These are phyloP conservation scores for Boletus eberwhitei DNA, from an alignment of 768 basidiomycete genomes.

Conservation along the genomic window DNA sequence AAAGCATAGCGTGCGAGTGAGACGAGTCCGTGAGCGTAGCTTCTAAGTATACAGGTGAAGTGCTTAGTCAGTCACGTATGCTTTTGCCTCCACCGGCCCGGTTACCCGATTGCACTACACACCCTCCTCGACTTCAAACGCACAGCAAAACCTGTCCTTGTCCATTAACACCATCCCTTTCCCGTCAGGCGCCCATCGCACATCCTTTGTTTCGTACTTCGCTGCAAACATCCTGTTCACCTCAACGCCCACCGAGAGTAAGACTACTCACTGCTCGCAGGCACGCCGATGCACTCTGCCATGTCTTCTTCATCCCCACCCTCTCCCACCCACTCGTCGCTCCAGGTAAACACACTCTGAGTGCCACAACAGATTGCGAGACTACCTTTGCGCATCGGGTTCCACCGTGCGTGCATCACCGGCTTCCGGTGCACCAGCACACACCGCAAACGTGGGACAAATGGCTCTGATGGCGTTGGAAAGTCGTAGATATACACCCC, in stretches of 20 bases:
- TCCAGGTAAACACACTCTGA: constrained; percentile 74
- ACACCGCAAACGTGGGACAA: constrained; percentile 58
- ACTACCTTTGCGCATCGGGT: constrained; percentile 74
- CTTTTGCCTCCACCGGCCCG: not conserved
- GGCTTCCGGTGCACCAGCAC: constrained; percentile 65
- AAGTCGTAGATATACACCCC: constrained; percentile 71
- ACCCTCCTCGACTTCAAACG: constrained; percentile 67
- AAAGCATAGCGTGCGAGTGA: constrained; percentile 45
- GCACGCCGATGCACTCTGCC: constrained; percentile 88
- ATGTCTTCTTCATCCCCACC: constrained; percentile 64
- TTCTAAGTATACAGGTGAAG: not conserved
- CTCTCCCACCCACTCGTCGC: constrained; percentile 73
- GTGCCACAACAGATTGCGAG: constrained; percentile 65
- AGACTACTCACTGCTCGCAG: constrained; percentile 61
- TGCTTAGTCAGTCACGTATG: constrained; percentile 21
- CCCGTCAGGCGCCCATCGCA: constrained; percentile 85
- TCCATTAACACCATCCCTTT: constrained; percentile 74
- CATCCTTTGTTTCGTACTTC: constrained; percentile 65
- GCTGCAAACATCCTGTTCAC: constrained; percentile 37
- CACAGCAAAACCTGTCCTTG: constrained; percentile 80
- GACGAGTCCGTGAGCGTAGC: not conserved
- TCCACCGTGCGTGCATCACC: constrained; percentile 73
- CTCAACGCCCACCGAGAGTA: not conserved
- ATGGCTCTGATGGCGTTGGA: constrained; percentile 54
- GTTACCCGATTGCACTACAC: not conserved